These are phyloP conservation scores for Casuarina cunninghamiana DNA, from an alignment of 306 rosid species.

Conservation along the genomic window DNA sequence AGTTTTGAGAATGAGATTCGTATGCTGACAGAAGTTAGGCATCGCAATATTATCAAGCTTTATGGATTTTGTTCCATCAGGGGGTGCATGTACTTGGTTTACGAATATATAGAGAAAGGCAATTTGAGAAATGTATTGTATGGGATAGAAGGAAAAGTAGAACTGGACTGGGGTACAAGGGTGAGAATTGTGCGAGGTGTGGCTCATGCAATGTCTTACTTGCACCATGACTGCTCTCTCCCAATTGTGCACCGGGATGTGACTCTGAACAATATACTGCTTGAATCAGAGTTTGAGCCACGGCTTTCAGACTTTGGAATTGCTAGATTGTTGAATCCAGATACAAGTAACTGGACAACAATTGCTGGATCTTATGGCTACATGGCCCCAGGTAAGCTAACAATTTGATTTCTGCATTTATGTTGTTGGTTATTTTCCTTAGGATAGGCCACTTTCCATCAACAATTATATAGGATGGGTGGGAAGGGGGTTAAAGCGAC, in stretches of 20 bases:
- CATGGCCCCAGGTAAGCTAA: conserved; percentile 72
- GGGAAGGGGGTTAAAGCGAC: background rate
- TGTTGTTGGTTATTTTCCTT: background rate
- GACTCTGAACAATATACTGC: conserved; percentile 55
- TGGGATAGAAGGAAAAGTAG: conserved; percentile 39
- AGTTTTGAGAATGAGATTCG: conserved; percentile 63
- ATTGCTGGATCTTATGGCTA: conserved; percentile 76
- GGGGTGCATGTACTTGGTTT: conserved; percentile 57
- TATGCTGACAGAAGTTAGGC: conserved; percentile 58
- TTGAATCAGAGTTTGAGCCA: conserved; percentile 57
- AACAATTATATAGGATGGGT: background rate
- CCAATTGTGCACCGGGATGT: conserved; percentile 66
- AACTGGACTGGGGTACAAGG: conserved; percentile 54
- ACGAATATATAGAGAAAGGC: conserved; percentile 53
- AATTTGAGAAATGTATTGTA: conserved; percentile 52
- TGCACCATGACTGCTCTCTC: conserved; percentile 66
- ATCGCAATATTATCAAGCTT: conserved; percentile 67
- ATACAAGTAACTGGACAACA: conserved; percentile 55
- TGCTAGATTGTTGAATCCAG: conserved; percentile 50
- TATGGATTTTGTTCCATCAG: conserved; percentile 59
- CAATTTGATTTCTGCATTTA: background rate
- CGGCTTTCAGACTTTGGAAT: conserved; percentile 71
- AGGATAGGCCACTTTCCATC: background rate
- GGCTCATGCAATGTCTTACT: conserved; percentile 64
- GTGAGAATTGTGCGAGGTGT: conserved; percentile 55